Evolutionary conservation across 164 flowering plant species (phyloP), one percentile per base, ranked within the genome.

Genomic region (Paratinospora sagittata): DNA sequence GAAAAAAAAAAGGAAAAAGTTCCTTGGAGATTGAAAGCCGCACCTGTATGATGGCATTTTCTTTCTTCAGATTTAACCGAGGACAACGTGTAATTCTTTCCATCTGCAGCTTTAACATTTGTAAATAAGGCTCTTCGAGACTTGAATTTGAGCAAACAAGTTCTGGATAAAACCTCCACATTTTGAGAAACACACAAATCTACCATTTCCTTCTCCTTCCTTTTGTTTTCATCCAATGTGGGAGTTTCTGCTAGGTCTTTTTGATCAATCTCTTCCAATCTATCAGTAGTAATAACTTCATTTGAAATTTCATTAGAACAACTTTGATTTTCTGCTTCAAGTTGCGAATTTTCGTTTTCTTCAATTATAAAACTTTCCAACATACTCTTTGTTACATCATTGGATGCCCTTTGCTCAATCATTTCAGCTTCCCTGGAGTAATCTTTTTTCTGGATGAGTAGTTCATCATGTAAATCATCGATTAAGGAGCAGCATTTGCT

Each of bases 91-190:
- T 9, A 49, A 62, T 73, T 68, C n/a, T 74, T 55, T 49, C 57
- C 61, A 37, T 65, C 66, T 26, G 47, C 68, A 47, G 65, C 63
- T 12, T 39, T 60, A 52, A 30, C 30, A 63, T 70, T 76, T 41
- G 62, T 64, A 45, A 71, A 77, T 68, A 80, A 70, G 70, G 74
- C 79, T 74, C 74, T 79, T 72, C 70, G 81, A 67, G 76, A 75
- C 64, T 39, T 76, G 73, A 77, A 39, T 57, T 55, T 63, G 60
- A 65, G 67, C 34, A 63, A 47, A 34, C 61, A 34, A 26, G 66
- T 73, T 67, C 49, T 75, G 63, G 37, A 69, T 16, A 21, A 76
- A 57, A 27, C 67, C 66, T 66, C 62, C 13, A 64, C 47, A 65
- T 67, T 13, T 34, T 71, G 67, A 67, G 60, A 34, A 61, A 73